Percentiles rank a stretch among this genome's conserved stretches.
Evolutionary conservation across 2,329 filamentous ascomycete genomes (phyloP).

Genomic region (Curvularia verruculosa): DNA sequence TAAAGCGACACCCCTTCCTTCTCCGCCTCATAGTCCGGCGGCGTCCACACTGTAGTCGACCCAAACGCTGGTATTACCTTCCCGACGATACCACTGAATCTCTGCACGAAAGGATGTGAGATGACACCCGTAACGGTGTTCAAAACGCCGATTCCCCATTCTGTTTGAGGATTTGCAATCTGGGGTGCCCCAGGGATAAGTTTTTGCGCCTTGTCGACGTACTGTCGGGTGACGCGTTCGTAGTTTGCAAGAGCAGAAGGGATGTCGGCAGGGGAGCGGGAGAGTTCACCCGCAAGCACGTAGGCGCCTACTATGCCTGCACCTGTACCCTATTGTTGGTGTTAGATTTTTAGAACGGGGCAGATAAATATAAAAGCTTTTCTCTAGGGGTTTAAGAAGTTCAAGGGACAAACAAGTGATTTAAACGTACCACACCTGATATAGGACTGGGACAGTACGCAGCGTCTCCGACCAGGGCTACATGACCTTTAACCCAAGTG

Average conservation of each 20-base stretch:
- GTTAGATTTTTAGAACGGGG: conserved; percentile 4
- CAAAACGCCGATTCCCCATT: conserved; percentile 29
- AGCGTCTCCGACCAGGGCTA: conserved; percentile 50
- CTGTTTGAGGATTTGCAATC: conserved; percentile 33
- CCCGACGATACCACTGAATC: conserved; percentile 18
- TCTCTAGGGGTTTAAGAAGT: too few species aligned
- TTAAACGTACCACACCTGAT: conserved; percentile 33
- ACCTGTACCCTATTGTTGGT: conserved; percentile 29
- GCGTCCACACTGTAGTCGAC: conserved; percentile 15
- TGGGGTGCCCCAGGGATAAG: conserved; percentile 34
- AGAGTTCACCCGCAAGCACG: conserved; percentile 48
- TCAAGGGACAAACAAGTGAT: too few species aligned
- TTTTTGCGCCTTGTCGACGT: conserved; percentile 32
- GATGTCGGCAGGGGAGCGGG: conserved; percentile 26
- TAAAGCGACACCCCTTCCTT: not conserved
- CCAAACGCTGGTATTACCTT: conserved; percentile 26
- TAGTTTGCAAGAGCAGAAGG: conserved; percentile 32
- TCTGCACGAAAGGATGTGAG: conserved; percentile 18
- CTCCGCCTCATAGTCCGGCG: conserved; percentile 31
- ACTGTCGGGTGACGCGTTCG: conserved; percentile 27
- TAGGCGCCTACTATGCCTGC: conserved; percentile 50
- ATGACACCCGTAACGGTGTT: conserved; percentile 25
- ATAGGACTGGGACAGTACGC: conserved; percentile 48
- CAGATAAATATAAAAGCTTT: too few species aligned
- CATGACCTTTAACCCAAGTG: conserved; percentile 49